phyloP scores from a whole-genome alignment of 2,329 filamentous ascomycete genomes.

The Cytospora leucostoma region DNA sequence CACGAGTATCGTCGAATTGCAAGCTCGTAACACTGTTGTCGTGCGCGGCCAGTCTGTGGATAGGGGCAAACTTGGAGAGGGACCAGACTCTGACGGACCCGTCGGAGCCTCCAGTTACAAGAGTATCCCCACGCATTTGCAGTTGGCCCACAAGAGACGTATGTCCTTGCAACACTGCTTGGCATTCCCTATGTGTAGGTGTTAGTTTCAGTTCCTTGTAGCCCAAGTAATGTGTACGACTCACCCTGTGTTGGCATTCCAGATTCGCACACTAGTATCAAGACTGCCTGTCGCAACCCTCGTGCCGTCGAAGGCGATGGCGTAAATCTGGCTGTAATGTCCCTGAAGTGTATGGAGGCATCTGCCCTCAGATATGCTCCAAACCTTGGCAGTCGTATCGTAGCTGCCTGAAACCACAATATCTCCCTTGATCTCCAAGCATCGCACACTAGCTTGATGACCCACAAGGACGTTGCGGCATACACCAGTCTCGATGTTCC shows the following conservation, averaged over 20 bases:
- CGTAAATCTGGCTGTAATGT: constrained; percentile 98
- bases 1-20: constrained; percentile 93
- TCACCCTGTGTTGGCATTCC: constrained; percentile 87
- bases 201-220: constrained; percentile 36
- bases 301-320: constrained; percentile 93
- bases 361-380: constrained; percentile 94
- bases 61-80: constrained; percentile 82
- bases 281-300: constrained; percentile 93
- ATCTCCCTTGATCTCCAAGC: constrained; percentile 93
- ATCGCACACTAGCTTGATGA: constrained; percentile 93
- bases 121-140: constrained; percentile 90
- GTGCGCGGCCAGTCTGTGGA: constrained; percentile 92
- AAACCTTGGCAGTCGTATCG: constrained; percentile 94
- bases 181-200: constrained; percentile 61
- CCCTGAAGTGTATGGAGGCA: constrained; percentile 88
- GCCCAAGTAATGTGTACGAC: constrained; percentile 36
- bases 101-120: constrained; percentile 95
- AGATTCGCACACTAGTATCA: constrained; percentile 95
- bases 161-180: constrained; percentile 92
- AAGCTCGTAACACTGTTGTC: constrained; percentile 98
- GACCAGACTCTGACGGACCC: constrained; percentile 97
- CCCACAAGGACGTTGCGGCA: constrained; percentile 92
- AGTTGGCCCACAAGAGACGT: constrained; percentile 95
- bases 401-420: constrained; percentile 98
- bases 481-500: constrained; percentile 86